phyloP scores from a whole-genome alignment of 2,329 filamentous ascomycete genomes.

The Verticillium tricorpus region DNA sequence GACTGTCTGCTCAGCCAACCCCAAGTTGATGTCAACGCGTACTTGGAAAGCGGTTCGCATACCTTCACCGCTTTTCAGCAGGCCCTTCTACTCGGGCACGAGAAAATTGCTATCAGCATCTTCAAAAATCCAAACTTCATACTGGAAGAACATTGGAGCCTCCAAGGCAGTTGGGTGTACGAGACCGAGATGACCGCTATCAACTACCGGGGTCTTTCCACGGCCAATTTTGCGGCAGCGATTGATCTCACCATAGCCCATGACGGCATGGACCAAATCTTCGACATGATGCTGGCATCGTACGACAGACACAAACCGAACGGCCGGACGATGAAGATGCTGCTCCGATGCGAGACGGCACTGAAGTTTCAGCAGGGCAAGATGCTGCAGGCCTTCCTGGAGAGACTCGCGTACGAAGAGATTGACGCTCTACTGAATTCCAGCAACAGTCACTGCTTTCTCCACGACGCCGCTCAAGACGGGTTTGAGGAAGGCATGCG shows the following conservation, averaged over 20 bases:
- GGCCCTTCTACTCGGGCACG: not conserved
- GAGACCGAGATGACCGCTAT: not conserved
- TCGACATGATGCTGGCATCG: not conserved
- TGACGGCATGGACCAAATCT: not conserved
- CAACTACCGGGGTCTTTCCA: not conserved
- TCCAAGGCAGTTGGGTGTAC: not conserved
- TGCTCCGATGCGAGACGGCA: not conserved
- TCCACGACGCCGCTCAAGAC: not conserved
- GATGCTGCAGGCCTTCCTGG: not conserved
- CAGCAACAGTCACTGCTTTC: not conserved
- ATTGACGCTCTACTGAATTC: not conserved
- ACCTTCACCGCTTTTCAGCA: not conserved
- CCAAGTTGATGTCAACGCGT: not conserved
- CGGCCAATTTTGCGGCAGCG: not conserved
- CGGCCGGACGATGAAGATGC: not conserved
- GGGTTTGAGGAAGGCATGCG: not conserved
- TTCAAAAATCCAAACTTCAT: not conserved
- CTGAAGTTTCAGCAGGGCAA: not conserved
- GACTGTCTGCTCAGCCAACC: not conserved
- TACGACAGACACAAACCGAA: not conserved
- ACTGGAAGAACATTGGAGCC: not conserved
- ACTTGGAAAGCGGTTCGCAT: not conserved
- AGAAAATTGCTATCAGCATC: not conserved
- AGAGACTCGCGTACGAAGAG: not conserved
- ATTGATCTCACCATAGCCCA: not conserved